These are phyloP conservation scores for Tubosaeta sp. DNA, from an alignment of 768 basidiomycete species.

Conservation along the genomic window DNA sequence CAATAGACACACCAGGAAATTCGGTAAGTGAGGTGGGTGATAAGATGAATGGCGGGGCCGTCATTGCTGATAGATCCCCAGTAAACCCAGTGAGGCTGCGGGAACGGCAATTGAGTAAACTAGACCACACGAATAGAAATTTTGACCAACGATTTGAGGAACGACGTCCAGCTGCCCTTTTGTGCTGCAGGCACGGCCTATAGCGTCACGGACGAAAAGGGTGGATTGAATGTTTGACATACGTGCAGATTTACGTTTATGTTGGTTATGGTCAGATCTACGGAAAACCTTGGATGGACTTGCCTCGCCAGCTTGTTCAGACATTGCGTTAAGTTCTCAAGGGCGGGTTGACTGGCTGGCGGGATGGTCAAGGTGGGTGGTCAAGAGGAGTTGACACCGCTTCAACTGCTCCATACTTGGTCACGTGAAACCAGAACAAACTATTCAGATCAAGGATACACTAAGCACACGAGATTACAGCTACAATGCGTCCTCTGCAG, in stretches of 20 bases:
- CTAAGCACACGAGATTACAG: constrained; percentile 28
- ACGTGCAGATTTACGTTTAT: constrained; percentile 32
- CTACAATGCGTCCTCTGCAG: constrained; percentile 87
- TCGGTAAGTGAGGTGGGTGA: constrained; percentile 89
- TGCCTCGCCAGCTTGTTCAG: constrained; percentile 42
- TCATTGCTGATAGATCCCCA: constrained; percentile 81
- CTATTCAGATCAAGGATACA: constrained; percentile 8
- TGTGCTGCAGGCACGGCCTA: constrained; percentile 79
- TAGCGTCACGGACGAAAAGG: constrained; percentile 17
- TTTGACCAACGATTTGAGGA: constrained; percentile 77
- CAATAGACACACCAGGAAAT: constrained; percentile 64
- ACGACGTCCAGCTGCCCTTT: constrained; percentile 83
- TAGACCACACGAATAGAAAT: background rate
- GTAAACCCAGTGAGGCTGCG: constrained; percentile 78
- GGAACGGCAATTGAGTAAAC: constrained; percentile 3
- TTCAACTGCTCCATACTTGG: background rate
- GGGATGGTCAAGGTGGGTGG: constrained; percentile 8
- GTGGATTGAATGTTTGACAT: constrained; percentile 28
- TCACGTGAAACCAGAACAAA: constrained; percentile 20
- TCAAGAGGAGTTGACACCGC: background rate
- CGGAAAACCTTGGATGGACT: constrained; percentile 21
- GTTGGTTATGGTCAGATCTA: constrained; percentile 21
- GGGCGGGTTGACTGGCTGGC: constrained; percentile 6
- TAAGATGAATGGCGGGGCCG: constrained; percentile 88
- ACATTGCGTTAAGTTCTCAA: constrained; percentile 21